A percentile compares a stretch with the other conserved stretches of the same genome.
Conservation (phyloP, 2,329 filamentous ascomycete species). For the Westerdykella ornata region DNA sequence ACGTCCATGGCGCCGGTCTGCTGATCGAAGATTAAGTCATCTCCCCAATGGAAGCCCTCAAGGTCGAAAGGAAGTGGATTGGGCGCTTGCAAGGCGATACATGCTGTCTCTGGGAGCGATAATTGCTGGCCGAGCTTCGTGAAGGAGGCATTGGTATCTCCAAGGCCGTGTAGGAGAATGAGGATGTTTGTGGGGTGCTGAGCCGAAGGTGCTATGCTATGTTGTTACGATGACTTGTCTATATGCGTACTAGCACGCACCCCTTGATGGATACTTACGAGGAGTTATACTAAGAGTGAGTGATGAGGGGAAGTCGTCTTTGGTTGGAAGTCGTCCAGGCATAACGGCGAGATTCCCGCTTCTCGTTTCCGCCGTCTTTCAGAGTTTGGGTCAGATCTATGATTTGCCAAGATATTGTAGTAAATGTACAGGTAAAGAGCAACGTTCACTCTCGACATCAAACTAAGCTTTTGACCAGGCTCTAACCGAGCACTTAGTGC, state of each 20-base stretch:
- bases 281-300: conserved; percentile 40
- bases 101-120: conserved; percentile 67
- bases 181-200: conserved; percentile 67
- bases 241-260: background rate
- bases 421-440: background rate
- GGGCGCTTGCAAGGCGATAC: conserved; percentile 67
- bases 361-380: background rate
- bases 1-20: conserved; percentile 47
- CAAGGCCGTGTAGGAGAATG: conserved; percentile 76
- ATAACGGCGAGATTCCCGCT: conserved; percentile 17
- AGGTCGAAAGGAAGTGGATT: conserved; percentile 62
- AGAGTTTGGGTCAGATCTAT: background rate
- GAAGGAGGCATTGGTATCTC: conserved; percentile 66
- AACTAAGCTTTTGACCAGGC: no score
- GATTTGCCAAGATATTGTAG: background rate
- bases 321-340: conserved; percentile 41
- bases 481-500: no score
- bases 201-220: conserved; percentile 6
- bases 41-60: conserved; percentile 57
- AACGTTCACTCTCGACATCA: no score
- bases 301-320: conserved; percentile 39
- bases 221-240: conserved; percentile 1
- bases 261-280: conserved; percentile 35
- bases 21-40: conserved; percentile 53
- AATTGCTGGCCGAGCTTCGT: conserved; percentile 61